Percentiles rank a stretch among this genome's conserved stretches.
These are phyloP conservation scores for Arabidopsis thaliana DNA, from an alignment of 345 rosid genomes.

Conservation along the genomic window DNA sequence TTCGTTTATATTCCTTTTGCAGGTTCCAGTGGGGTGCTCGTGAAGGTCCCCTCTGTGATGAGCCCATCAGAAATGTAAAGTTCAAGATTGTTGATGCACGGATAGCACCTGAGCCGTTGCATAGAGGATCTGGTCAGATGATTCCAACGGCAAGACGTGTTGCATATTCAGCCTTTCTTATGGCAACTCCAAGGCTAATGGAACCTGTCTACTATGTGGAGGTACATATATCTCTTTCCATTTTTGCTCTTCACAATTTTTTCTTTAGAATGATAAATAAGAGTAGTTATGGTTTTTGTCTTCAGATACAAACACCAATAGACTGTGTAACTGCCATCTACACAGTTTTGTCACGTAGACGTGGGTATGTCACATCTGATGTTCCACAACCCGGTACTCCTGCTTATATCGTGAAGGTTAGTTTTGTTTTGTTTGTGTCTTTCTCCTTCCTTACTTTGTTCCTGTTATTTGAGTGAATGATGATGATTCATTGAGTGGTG, in stretches of 20 bases:
- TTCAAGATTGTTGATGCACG: slow-evolving; percentile 97
- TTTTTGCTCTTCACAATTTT: background rate
- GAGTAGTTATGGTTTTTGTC: slow-evolving; percentile 24
- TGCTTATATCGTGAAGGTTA: slow-evolving; percentile 89
- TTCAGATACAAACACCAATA: slow-evolving; percentile 97
- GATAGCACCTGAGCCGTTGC: slow-evolving; percentile 88
- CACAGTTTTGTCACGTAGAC: slow-evolving; percentile 89
- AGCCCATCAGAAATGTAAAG: slow-evolving; percentile 95
- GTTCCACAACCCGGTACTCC: slow-evolving; percentile 99
- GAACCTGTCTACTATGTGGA: slow-evolving; percentile 99
- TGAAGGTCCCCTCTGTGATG: slow-evolving; percentile 99
- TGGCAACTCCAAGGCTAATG: slow-evolving; percentile 98
- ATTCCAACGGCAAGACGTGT: slow-evolving; percentile 98
- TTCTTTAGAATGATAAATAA: background rate
- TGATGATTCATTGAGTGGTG: slow-evolving; percentile 7
- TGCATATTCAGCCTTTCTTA: slow-evolving; percentile 84
- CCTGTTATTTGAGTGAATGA: slow-evolving; percentile 7
- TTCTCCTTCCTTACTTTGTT: slow-evolving; percentile 1
- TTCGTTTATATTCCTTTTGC: slow-evolving; percentile 29
- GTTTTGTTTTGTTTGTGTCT: background rate
- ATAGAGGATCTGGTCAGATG: slow-evolving; percentile 97
- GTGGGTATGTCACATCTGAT: slow-evolving; percentile 97
- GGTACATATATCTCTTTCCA: slow-evolving; percentile 52
- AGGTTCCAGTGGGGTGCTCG: slow-evolving; percentile 99
- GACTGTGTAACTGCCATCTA: slow-evolving; percentile 96